These are phyloP conservation scores for Phialocephala sp. DNA, from an alignment of 2,329 filamentous ascomycete species.

Conservation along the genomic window DNA sequence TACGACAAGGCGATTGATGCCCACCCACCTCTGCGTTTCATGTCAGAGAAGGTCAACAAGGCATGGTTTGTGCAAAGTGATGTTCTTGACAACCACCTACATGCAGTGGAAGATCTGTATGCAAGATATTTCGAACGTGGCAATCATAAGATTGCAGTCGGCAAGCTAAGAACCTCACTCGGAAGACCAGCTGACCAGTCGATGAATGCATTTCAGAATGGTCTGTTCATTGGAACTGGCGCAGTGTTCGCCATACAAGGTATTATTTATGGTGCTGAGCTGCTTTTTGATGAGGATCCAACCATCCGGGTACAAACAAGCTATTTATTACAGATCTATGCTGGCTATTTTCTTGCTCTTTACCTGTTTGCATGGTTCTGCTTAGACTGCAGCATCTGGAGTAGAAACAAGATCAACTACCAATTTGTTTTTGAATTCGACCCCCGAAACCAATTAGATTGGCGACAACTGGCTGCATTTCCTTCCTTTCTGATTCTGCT, in stretches of 20 bases:
- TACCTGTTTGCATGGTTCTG: slow-evolving; percentile 85
- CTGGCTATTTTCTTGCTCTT: slow-evolving; percentile 85
- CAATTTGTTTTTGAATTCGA: slow-evolving; percentile 97
- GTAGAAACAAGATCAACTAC: slow-evolving; percentile 87
- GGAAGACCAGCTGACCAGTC: slow-evolving; percentile 63
- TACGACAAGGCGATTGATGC: slow-evolving; percentile 91
- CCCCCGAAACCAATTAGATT: slow-evolving; percentile 82
- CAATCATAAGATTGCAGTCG: slow-evolving; percentile 88
- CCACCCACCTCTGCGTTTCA: slow-evolving; percentile 77
- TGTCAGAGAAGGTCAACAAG: slow-evolving; percentile 89
- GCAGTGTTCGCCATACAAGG: slow-evolving; percentile 70
- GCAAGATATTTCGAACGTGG: slow-evolving; percentile 92
- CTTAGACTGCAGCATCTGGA: slow-evolving; percentile 84
- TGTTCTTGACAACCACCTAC: slow-evolving; percentile 79
- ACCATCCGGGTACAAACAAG: slow-evolving; percentile 58
- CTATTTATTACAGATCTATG: slow-evolving; percentile 88
- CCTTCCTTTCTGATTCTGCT: slow-evolving; percentile 83
- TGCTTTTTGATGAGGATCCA: slow-evolving; percentile 57
- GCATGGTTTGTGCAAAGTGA: slow-evolving; percentile 93
- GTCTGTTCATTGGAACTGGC: slow-evolving; percentile 71
- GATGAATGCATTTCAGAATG: slow-evolving; percentile 63
- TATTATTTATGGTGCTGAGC: slow-evolving; percentile 61
- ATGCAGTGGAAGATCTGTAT: slow-evolving; percentile 87
- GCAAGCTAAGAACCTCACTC: slow-evolving; percentile 79
- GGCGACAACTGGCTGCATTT: slow-evolving; percentile 85